Conservation (phyloP, 2,329 filamentous ascomycete species). For the Colletotrichum spinosum region DNA sequence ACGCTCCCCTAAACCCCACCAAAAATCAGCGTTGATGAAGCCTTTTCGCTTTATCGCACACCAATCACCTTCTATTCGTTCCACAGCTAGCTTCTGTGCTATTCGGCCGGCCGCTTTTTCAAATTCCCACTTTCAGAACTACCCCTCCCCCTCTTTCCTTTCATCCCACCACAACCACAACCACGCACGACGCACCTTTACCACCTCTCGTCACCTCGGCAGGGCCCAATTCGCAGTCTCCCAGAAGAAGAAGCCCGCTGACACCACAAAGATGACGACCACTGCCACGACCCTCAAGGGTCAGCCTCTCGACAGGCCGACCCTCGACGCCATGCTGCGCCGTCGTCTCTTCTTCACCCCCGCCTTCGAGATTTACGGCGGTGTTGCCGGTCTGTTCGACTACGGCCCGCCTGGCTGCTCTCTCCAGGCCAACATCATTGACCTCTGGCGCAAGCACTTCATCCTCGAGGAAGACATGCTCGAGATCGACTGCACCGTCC, state of each 20-base stretch:
- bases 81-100: conserved; percentile 38
- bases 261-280: conserved; percentile 56
- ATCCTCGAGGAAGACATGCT: conserved; percentile 95
- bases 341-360: conserved; percentile 95
- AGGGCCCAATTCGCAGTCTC: conserved; percentile 29
- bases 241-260: conserved; percentile 20
- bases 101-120: conserved; percentile 38
- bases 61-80: conserved; percentile 38
- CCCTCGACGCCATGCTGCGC: conserved; percentile 86
- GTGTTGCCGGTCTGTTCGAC: conserved; percentile 90
- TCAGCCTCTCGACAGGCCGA: conserved; percentile 85
- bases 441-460: conserved; percentile 93
- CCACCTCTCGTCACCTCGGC: conserved; percentile 29
- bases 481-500: conserved; percentile 91
- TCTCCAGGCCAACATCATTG: conserved; percentile 88
- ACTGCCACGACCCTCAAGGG: conserved; percentile 84
- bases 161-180: conserved; percentile 18
- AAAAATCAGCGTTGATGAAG: conserved; percentile 35
- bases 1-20: conserved; percentile 35
- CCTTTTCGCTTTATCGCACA: conserved; percentile 35
- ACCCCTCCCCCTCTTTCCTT: conserved; percentile 35
- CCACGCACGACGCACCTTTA: conserved; percentile 28
- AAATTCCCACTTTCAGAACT: conserved; percentile 32
- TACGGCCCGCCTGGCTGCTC: conserved; percentile 91
- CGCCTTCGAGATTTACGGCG: conserved; percentile 94